phyloP scores from a whole-genome alignment of 176 grass and related monocot genomes.

The Oryza meyeriana region DNA sequence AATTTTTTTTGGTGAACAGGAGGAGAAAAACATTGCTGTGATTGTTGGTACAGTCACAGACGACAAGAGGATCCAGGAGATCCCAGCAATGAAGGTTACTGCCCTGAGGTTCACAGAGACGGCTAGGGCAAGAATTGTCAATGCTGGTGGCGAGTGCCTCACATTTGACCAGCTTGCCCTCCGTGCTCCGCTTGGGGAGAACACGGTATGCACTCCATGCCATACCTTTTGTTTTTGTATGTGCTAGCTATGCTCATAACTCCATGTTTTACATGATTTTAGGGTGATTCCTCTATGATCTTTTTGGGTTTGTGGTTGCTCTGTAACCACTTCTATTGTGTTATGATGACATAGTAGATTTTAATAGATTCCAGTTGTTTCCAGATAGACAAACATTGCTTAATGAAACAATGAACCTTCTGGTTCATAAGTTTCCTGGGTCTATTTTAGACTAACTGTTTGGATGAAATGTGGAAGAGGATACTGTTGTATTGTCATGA shows the following conservation, averaged over 20 bases:
- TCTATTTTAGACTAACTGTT: neutral
- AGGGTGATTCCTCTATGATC: neutral
- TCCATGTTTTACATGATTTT: neutral
- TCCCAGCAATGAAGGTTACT: conserved; percentile 80
- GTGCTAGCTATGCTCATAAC: neutral
- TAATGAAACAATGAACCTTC: neutral
- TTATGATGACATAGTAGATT: neutral
- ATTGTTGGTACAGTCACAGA: conserved; percentile 86
- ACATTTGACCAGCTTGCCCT: conserved; percentile 95
- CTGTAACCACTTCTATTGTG: neutral
- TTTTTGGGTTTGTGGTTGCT: neutral
- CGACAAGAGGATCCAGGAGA: conserved; percentile 77
- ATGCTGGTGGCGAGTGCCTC: conserved; percentile 87
- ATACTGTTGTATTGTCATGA: neutral
- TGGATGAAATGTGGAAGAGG: neutral
- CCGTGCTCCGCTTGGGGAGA: conserved; percentile 62
- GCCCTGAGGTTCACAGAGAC: conserved; percentile 84
- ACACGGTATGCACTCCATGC: conserved; percentile 51
- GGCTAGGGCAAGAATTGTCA: conserved; percentile 73
- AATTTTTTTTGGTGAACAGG: neutral
- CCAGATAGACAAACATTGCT: too few relatives aligned
- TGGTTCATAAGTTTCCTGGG: neutral
- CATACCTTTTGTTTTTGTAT: neutral
- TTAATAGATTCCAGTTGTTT: neutral
- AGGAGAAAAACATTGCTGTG: conserved; percentile 69